Evolutionary conservation across 177 flowering plant species (phyloP), one percentile per base, ranked within the genome.

Genomic region (Vitis hybrid): DNA sequence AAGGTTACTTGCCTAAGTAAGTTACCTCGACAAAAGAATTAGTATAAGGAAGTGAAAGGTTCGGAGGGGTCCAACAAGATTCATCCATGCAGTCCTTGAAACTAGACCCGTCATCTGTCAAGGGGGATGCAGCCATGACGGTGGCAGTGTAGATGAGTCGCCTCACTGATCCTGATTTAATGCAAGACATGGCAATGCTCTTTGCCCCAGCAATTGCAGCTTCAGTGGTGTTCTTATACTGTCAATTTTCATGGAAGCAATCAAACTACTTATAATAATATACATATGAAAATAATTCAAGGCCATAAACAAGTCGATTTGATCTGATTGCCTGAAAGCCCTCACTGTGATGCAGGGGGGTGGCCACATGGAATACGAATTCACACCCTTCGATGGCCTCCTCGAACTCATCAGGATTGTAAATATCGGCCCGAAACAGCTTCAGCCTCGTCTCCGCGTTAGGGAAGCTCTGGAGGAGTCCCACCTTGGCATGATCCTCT

Each of bases 361-460:
- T 75, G 17, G 86, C 86, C 8, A 82, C 66, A 72, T 83, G 85
- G 55, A 83, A 63, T 13, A 84, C 89, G 72, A 31, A 68, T 0
- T 78, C 58, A 59, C 87, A 86, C 18, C 84, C 90, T 66, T 68
- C 13, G 47, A 89, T 86, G 4, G 91, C 88, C 2, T 24, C 4
- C 1, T 72, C 79, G 53, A 88, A 88, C n/a, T 80, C 80, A 5
- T 61, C 49, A 1, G 88, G 86, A 19, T 75, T 78, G 56, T 85
- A 81, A 14, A 88, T 72, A 52, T 90, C 88, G 3, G 89, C 94
- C 72, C 83, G 50, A 64, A 85, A 89, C 31, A 87, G 69, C 17
- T 59, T 56, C 11, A 89, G 58, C 15, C 75, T 71, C 6, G 78
- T 59, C 2, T 81, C 81, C 51, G 87, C 84, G 62, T 65, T 11